Evolutionary conservation across 2,329 filamentous ascomycete genomes (phyloP), one percentile per base, ranked within the genome.

Genomic region (Pseudovirgaria hyperparasitica): DNA sequence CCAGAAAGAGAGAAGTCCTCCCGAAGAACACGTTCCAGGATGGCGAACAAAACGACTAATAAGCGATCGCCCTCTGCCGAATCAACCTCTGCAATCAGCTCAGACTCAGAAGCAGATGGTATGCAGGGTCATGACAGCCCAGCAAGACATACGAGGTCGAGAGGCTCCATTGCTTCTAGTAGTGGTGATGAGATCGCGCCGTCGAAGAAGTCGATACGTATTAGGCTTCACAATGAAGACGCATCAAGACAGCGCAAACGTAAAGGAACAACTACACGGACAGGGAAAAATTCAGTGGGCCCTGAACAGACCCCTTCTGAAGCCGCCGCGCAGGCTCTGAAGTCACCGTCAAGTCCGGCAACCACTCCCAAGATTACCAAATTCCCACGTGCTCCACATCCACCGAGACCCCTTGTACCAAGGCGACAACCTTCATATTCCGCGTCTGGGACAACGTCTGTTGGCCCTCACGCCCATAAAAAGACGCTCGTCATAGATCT

Each of bases 401-500:
- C 90, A 25, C 90, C 90, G 23, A 72, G 87, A 34, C 90, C 90
- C 4, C 63, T 98, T 26, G 81, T 98, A 29, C 90, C 90, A 16
- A 73, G 77, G 35, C 77, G 86, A 29, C 82, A 93, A 45, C 84
- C 86, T 12, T 94, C 86, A 1, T 94, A 93, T 50, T 70, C 82
- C 22, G 39, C 42, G 5, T 41, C 46, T 27, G 50, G 43, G 11
- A 31, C 41, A 21, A 50, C 47, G 13, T 43, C 46, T 21, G 40
- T 54, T 28, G 51, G 51, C 3, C 52, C 52, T 29, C 50, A 55
- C 34, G n/a, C n/a, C n/a, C n/a, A n/a, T n/a, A 79, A 90, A 46
- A 98, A 98, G 64, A 98, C 90, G 1, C 60, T 98, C 33, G 86
- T 98, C 37, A 67, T 98, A 27, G 90, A 98, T 52, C 71, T 98